Evolutionary conservation across 2,329 filamentous ascomycete genomes (phyloP).

Genomic region (Coleophoma crateriformis): DNA sequence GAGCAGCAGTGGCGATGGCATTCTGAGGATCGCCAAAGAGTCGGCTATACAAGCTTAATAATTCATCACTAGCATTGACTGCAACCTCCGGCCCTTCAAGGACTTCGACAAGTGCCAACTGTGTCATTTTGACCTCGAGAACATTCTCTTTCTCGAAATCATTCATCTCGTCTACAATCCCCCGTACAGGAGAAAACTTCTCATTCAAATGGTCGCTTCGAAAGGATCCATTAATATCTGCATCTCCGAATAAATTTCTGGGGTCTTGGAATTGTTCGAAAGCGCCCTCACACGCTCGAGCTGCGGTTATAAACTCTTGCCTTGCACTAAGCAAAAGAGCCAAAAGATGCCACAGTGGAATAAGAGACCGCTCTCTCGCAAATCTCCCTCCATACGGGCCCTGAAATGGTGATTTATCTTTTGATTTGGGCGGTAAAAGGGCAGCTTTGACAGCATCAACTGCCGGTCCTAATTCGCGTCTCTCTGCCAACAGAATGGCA

Average conservation of each 20-base stretch:
- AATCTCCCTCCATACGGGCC: constrained; percentile 32
- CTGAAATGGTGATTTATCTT: constrained; percentile 15
- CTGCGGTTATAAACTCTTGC: constrained; percentile 77
- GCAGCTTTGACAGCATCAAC: constrained; percentile 78
- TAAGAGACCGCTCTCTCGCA: constrained; percentile 53
- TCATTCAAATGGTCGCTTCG: constrained; percentile 61
- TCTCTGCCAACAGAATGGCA: constrained; percentile 81
- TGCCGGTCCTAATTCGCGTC: constrained; percentile 71
- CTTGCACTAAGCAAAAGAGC: constrained; percentile 79
- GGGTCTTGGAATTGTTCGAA: constrained; percentile 83
- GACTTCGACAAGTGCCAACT: constrained; percentile 77
- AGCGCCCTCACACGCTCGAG: constrained; percentile 80
- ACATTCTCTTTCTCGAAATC: constrained; percentile 79
- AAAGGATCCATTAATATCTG: constrained; percentile 42
- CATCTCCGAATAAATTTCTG: constrained; percentile 61
- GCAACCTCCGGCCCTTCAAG: constrained; percentile 79
- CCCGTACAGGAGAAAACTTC: constrained; percentile 28
- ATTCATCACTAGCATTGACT: constrained; percentile 81
- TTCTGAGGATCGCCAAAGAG: constrained; percentile 65
- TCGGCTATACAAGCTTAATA: constrained; percentile 74
- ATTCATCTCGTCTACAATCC: constrained; percentile 74
- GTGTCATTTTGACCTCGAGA: constrained; percentile 94
- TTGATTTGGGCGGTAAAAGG: constrained; percentile 53
- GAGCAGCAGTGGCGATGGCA: constrained; percentile 14
- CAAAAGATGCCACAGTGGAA: constrained; percentile 89